These are phyloP conservation scores for Sideroxylon spinosum DNA, from an alignment of 179 eudicot genomes.

Conservation along the genomic window DNA sequence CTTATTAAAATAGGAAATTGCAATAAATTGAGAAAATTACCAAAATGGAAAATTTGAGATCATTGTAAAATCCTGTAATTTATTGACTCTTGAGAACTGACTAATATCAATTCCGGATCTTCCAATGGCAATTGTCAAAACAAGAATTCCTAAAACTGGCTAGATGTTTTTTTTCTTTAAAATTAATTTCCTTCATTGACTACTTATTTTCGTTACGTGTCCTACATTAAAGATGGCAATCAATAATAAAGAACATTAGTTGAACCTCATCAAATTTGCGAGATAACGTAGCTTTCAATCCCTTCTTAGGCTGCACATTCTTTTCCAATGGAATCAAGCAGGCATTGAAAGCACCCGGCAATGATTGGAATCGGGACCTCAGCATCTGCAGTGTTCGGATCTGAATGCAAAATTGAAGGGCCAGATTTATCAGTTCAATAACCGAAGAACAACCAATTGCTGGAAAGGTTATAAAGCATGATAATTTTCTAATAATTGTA, in stretches of 20 bases:
- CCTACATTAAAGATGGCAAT: background rate
- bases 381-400: slow-evolving; percentile 88
- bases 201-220: too few relatives aligned
- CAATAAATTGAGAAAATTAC: too few relatives aligned
- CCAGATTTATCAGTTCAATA: slow-evolving; percentile 8
- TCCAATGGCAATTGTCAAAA: too few relatives aligned
- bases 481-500: background rate
- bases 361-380: slow-evolving; percentile 79
- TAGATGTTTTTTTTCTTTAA: too few relatives aligned
- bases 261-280: slow-evolving; percentile 61
- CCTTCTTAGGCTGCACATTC: slow-evolving; percentile 58
- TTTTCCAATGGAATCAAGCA: slow-evolving; percentile 72
- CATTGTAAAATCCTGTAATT: too few relatives aligned
- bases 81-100: too few relatives aligned
- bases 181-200: too few relatives aligned
- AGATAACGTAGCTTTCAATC: slow-evolving; percentile 70
- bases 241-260: background rate
- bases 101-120: too few relatives aligned
- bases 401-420: slow-evolving; percentile 37
- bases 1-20: too few relatives aligned
- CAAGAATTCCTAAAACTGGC: too few relatives aligned
- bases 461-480: background rate
- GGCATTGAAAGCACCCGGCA: slow-evolving; percentile 90
- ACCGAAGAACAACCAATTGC: background rate
- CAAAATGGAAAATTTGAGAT: too few relatives aligned